These are phyloP conservation scores for Venturia effusa DNA, from an alignment of 2,329 filamentous ascomycete species.

Conservation along the genomic window DNA sequence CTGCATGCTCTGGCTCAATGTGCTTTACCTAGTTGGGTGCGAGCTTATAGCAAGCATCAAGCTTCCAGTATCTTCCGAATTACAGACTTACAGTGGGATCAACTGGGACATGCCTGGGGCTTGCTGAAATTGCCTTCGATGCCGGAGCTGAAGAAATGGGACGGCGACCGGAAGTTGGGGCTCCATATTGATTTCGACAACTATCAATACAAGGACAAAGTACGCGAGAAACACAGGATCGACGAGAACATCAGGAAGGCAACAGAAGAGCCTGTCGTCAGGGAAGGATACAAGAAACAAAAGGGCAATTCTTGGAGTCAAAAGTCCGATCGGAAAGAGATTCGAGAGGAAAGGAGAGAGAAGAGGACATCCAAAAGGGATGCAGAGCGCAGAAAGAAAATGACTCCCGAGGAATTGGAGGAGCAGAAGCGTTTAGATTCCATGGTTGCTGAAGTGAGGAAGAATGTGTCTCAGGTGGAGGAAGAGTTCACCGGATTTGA, in stretches of 20 bases:
- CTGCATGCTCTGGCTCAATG: slow-evolving; percentile 81
- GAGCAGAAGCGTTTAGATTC: slow-evolving; percentile 22
- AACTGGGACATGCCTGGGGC: slow-evolving; percentile 74
- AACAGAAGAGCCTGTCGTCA: slow-evolving; percentile 19
- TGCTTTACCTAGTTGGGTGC: slow-evolving; percentile 87
- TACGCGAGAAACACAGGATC: slow-evolving; percentile 31
- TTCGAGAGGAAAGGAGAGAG: slow-evolving; percentile 22
- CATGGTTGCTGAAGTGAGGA: slow-evolving; percentile 23
- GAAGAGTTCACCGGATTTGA: slow-evolving; percentile 12
- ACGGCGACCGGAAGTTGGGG: slow-evolving; percentile 32
- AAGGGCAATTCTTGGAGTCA: slow-evolving; percentile 23
- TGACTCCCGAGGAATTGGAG: slow-evolving; percentile 20
- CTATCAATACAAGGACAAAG: slow-evolving; percentile 34
- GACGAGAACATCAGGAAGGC: slow-evolving; percentile 22
- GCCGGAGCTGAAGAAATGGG: slow-evolving; percentile 58
- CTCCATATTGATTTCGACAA: slow-evolving; percentile 29
- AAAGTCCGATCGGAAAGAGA: slow-evolving; percentile 25
- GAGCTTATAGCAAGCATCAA: slow-evolving; percentile 83
- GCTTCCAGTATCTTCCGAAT: slow-evolving; percentile 85
- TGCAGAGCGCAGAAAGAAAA: slow-evolving; percentile 20
- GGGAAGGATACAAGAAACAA: slow-evolving; percentile 21
- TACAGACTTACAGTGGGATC: slow-evolving; percentile 72
- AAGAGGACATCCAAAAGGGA: slow-evolving; percentile 23
- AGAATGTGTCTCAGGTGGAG: slow-evolving; percentile 13
- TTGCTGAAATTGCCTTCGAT: slow-evolving; percentile 81